Evolutionary conservation across 2,329 filamentous ascomycete species (phyloP), one percentile per base, ranked within the genome.

Genomic region (Cadophora sp.): DNA sequence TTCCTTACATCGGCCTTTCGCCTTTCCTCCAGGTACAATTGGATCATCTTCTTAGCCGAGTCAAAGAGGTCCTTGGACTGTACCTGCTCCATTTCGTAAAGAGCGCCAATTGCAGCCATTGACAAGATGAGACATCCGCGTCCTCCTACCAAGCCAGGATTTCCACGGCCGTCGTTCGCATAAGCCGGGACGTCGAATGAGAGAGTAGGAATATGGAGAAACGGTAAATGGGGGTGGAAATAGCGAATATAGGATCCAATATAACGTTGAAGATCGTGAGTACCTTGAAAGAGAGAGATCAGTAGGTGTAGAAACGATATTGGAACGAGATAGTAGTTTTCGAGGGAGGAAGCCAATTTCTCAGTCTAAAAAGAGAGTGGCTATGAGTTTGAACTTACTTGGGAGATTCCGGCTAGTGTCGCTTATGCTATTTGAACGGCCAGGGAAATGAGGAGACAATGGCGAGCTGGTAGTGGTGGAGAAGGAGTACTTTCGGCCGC

Each of bases 211-310:
- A 97, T 88, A 80, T 98, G 95, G 69, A 97, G 83, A 80, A 98
- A 97, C n/a, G 96, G 95, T 69, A 97, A 81, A 79, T 98, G 95
- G 26, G 95, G 95, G 77, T 97, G 94, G 79, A 97, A 97, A 79
- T 93, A 97, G 72, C 90, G 89, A 76, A 98, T 89, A 81, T 97
- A 98, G 68, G 94, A 91, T 72, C 90, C 89, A 71, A 97, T 92
- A 79, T 94, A 97, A 78, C 93, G 91, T 79, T 97, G 94, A 70
- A 98, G 88, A 78, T 97, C 93, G 77, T 87, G 85, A 40, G 93
- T 95, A 81, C 87, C 68, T 69, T 58, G 51, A 58, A 37, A 43
- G 7, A 58, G 48, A 43, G 7, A 48, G 14, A 56, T 68, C 34
- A 68, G 62, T 29, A 51, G 11, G 29, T 19, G 55, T n/a, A 9